A percentile compares a stretch with the other conserved stretches of the same genome.
phyloP scores from a whole-genome alignment of 2,329 filamentous ascomycete genomes.

The Colletotrichum horii region DNA sequence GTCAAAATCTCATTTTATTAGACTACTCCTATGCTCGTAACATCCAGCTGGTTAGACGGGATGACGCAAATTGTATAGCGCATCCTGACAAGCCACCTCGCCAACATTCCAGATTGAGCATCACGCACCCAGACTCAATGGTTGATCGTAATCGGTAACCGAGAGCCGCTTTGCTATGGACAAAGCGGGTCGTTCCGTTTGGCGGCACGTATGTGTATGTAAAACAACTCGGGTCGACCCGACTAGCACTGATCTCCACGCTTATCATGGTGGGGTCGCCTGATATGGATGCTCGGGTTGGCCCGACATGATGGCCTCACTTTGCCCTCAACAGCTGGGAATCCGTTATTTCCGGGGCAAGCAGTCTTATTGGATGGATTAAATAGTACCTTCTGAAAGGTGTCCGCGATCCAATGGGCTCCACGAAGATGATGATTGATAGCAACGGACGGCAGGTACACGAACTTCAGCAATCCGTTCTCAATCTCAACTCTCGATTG shows the following conservation, averaged over 20 bases:
- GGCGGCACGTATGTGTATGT: background rate
- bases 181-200: background rate
- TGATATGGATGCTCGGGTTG: background rate
- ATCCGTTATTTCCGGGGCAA: background rate
- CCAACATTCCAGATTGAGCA: background rate
- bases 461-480: background rate
- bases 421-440: background rate
- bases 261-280: background rate
- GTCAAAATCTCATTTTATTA: background rate
- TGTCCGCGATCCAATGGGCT: background rate
- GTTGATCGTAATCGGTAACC: background rate
- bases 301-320: background rate
- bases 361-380: background rate
- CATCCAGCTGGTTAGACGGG: background rate
- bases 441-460: background rate
- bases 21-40: background rate
- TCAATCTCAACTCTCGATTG: background rate
- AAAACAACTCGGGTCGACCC: background rate
- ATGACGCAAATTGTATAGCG: background rate
- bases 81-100: background rate
- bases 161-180: background rate
- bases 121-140: background rate
- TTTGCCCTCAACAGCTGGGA: background rate
- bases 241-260: background rate
- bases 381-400: background rate